These are phyloP conservation scores for Leptosphaerulina australis DNA, from an alignment of 2,329 filamentous ascomycete species.

Conservation along the genomic window DNA sequence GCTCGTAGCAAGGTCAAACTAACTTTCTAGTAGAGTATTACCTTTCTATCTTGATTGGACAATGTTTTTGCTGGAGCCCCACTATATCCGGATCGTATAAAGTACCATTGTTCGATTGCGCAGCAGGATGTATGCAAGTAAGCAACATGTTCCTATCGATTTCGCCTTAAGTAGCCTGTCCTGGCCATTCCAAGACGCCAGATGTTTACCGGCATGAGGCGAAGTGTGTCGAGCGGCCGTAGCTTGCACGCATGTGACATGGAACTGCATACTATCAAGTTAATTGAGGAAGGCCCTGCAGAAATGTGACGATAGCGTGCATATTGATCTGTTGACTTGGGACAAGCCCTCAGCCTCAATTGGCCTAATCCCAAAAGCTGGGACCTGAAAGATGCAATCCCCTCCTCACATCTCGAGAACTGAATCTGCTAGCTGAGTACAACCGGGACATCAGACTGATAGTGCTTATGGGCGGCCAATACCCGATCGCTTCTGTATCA, in stretches of 20 bases:
- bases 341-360: constrained; percentile 12
- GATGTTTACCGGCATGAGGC: constrained; percentile 7
- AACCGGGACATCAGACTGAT: background rate
- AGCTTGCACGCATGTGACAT: constrained; percentile 7
- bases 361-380: background rate
- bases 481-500: background rate
- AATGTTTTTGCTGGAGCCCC: too few relatives aligned
- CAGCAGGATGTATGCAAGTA: constrained; percentile 13
- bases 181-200: constrained; percentile 5
- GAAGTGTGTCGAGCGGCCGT: background rate
- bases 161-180: constrained; percentile 7
- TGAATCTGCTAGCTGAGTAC: constrained; percentile 10
- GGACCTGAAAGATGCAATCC: constrained; percentile 2
- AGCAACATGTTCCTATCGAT: constrained; percentile 15
- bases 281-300: background rate
- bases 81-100: too few relatives aligned
- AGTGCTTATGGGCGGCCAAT: background rate
- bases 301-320: background rate
- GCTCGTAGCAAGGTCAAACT: too few relatives aligned
- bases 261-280: background rate
- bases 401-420: constrained; percentile 2
- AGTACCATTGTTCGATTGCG: too few relatives aligned
- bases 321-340: background rate
- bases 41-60: too few relatives aligned
- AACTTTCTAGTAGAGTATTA: too few relatives aligned